Conservation (phyloP, 1,284 basidiomycete genomes). For the Mrakiaceae sp. region DNA sequence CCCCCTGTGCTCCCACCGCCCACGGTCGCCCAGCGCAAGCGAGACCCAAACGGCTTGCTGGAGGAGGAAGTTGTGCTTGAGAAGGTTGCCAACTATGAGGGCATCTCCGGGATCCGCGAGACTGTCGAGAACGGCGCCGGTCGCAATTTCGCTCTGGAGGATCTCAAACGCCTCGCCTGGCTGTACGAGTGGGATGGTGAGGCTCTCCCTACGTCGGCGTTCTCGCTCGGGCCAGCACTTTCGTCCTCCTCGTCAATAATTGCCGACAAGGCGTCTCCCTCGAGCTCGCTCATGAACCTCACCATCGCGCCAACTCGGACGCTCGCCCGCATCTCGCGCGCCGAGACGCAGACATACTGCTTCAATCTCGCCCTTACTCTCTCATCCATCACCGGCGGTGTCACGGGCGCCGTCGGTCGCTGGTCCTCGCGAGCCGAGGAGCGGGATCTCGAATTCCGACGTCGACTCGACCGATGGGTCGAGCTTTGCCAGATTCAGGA, state of each 20-base stretch:
- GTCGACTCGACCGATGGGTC: constrained; percentile 31
- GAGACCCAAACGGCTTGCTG: constrained; percentile 18
- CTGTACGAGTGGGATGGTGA: constrained; percentile 35
- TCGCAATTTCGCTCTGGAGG: constrained; percentile 29
- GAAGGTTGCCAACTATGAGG: constrained; percentile 28
- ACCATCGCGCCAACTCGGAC: constrained; percentile 31
- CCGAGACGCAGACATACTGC: constrained; percentile 31
- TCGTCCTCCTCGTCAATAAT: background rate
- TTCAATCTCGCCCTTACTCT: constrained; percentile 32
- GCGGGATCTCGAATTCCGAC: constrained; percentile 27
- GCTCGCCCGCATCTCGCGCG: constrained; percentile 25
- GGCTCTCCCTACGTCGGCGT: background rate
- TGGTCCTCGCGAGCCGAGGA: constrained; percentile 31
- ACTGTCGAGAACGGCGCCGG: constrained; percentile 32
- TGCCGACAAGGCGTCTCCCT: background rate
- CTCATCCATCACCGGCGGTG: constrained; percentile 27
- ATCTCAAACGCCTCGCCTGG: constrained; percentile 34
- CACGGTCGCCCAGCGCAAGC: constrained; percentile 12
- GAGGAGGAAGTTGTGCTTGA: constrained; percentile 16
- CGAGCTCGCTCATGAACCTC: constrained; percentile 1
- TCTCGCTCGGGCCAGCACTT: background rate
- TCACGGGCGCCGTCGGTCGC: constrained; percentile 31
- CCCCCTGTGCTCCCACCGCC: constrained; percentile 35
- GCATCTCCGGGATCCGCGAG: constrained; percentile 27
- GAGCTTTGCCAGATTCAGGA: constrained; percentile 14